Evolutionary conservation across 768 basidiomycete genomes (phyloP), one percentile per base, ranked within the genome.

Genomic region (Coprinopsis sp.): DNA sequence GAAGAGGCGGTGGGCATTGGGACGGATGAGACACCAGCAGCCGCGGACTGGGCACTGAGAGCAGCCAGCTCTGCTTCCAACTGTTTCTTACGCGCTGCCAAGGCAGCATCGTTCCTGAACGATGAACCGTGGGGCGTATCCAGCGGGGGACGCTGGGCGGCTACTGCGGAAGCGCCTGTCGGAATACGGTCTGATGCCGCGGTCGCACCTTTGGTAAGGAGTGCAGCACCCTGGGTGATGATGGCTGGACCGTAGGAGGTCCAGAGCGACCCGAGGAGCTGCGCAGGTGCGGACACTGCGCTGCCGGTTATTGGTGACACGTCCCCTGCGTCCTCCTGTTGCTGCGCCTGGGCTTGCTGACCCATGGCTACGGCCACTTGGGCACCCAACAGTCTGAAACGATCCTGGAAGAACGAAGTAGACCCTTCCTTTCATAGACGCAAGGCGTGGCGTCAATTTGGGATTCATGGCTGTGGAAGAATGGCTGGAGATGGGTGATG

Each of bases 401-500:
- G 76, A 24, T 79, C 75, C 55, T 87, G 87, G 5, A 90, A 46
- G 59, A 83, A 86, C 11, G 69, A n/a, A 54, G 63, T 84, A 87
- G 8, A 79, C 60, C 13, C 73, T 71, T 4, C 67, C 67, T 58
- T 83, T 81, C 54, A 83, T 62, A 42, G 80, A 74, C 3, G 84
- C 81, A 31, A 96, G n/a, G 77, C 4, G 84, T 72, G 12, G 78
- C 77, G 61, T 97, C 93, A 60, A 97, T 94, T 60, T 91, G 82
- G 1, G 69, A 57, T 64, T 97, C 93, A 59, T 96, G 88, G 16
- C 77, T 69, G 42, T 74, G 75, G 64, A 97, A 87, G 68, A 91
- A 82, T 0, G 94, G 93, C 27, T 82, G 79, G 11, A 97, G 81
- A 52, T 91, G 82, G 11, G 74, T 69, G 33, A 70, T 72, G 71